These are phyloP conservation scores for Alloteropsis semialata DNA, from an alignment of 176 grass and related monocot species.

Conservation along the genomic window DNA sequence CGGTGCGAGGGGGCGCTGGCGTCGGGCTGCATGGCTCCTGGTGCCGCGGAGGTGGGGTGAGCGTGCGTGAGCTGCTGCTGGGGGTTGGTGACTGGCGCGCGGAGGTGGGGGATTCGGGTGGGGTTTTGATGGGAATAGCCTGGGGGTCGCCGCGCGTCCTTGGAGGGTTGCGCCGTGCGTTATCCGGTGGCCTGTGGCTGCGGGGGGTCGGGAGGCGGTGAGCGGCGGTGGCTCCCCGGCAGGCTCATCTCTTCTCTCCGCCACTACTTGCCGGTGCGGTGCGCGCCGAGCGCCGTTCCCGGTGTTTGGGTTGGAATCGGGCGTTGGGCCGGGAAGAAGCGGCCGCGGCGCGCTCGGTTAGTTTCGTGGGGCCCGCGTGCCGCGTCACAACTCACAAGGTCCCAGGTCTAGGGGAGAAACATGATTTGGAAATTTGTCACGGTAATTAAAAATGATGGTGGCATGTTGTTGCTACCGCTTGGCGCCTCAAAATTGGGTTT, in stretches of 20 bases:
- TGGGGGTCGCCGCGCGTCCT: background rate
- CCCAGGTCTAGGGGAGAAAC: no score
- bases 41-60: background rate
- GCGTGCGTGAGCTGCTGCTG: background rate
- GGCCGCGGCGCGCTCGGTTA: background rate
- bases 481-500: no score
- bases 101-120: background rate
- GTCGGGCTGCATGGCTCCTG: constrained; percentile 38
- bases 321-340: background rate
- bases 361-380: no score
- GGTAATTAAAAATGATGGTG: no score
- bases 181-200: constrained; percentile 53
- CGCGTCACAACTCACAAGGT: no score
- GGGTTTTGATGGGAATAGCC: background rate
- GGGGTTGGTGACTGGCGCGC: background rate
- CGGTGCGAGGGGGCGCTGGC: constrained; percentile 43
- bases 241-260: constrained; percentile 47
- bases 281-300: background rate
- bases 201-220: constrained; percentile 39
- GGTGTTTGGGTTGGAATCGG: background rate
- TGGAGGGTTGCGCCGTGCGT: constrained; percentile 14
- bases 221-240: background rate
- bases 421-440: no score
- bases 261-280: constrained; percentile 18
- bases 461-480: no score